Conservation (phyloP, 139 green algal species). For the Chlorella ohadii region DNA sequence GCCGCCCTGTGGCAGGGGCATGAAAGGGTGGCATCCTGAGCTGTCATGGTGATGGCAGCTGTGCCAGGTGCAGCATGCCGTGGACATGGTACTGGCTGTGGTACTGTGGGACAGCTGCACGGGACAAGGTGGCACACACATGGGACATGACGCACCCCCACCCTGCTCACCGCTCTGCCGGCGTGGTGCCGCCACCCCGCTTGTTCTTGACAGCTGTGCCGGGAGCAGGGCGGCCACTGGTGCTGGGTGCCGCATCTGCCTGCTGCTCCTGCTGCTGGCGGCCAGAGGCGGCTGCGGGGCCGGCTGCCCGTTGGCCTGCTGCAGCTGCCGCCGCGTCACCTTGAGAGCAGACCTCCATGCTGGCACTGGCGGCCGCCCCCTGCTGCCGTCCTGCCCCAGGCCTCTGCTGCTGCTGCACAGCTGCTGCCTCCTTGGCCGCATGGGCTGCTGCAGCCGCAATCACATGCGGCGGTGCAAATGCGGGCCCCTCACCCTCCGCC, state of each 20-base stretch:
- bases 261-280: slow-evolving; percentile 32
- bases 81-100: too few relatives aligned
- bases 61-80: too few relatives aligned
- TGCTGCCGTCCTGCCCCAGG: not conserved
- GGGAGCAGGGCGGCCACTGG: not conserved
- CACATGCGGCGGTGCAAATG: slow-evolving; percentile 57
- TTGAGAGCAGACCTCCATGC: slow-evolving; percentile 18
- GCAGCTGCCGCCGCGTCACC: slow-evolving; percentile 13
- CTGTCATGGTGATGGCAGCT: too few relatives aligned
- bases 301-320: slow-evolving; percentile 10
- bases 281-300: not conserved
- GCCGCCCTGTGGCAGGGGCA: not conserved
- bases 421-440: slow-evolving; percentile 43
- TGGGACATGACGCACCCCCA: not conserved
- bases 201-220: slow-evolving; percentile 21
- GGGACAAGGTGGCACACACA: too few relatives aligned
- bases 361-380: not conserved
- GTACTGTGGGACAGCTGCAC: too few relatives aligned
- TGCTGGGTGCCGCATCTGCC: slow-evolving; percentile 25
- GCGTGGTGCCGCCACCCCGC: slow-evolving; percentile 24
- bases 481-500: slow-evolving; percentile 17
- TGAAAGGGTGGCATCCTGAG: too few relatives aligned
- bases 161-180: slow-evolving; percentile 10
- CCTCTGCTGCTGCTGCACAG: slow-evolving; percentile 26
- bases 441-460: slow-evolving; percentile 60